Evolutionary conservation across 768 basidiomycete species (phyloP), one percentile per base, ranked within the genome.

Genomic region (Suillus luteus): DNA sequence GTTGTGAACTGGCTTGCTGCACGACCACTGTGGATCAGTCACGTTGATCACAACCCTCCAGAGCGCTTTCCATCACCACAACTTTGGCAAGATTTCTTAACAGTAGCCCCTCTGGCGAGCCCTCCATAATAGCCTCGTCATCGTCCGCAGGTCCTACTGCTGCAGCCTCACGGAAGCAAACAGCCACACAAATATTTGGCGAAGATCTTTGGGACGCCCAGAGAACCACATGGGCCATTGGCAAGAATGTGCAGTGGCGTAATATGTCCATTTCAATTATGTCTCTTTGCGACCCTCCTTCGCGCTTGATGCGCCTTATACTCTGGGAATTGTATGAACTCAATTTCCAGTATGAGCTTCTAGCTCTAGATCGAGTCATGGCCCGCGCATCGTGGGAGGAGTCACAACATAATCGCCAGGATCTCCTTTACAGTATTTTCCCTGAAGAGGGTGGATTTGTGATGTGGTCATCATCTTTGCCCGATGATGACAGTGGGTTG

Each of bases 261-360:
- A 38, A 63, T 1, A 40, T 22, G 31, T 3, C 55, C 1, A 62
- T 66, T 22, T 12, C 51, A 5, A 33, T 66, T 3, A 3, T 2
- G 0, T 54, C 44, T 2, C 57, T 68, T 10, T 10, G 49, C 9
- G 22, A 62, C 31, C 67, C 49, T 0, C 60, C 62, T 19, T 8
- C n/a, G 17, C 38, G 3, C 22, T 27, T 66, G 41, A 62, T 62
- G 55, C 10, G 51, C 27, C 72, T 0, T 61, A 60, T 4, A n/a
- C n/a, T n/a, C n/a, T n/a, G n/a, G n/a, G n/a, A n/a, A n/a, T n/a
- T n/a, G n/a, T n/a, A n/a, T n/a, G 66, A 73, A 38, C 64, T 68
- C 14, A 67, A 67, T 22, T 73, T 71, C 49, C 27, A 58, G 2
- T 70, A 65, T 43, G 66, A 72, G 33, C 60, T 73, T 10, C 55